A percentile compares a stretch with the other conserved stretches of the same genome.
Conservation (phyloP, 306 rosid genomes). For the Lathyrus tuberosus region DNA sequence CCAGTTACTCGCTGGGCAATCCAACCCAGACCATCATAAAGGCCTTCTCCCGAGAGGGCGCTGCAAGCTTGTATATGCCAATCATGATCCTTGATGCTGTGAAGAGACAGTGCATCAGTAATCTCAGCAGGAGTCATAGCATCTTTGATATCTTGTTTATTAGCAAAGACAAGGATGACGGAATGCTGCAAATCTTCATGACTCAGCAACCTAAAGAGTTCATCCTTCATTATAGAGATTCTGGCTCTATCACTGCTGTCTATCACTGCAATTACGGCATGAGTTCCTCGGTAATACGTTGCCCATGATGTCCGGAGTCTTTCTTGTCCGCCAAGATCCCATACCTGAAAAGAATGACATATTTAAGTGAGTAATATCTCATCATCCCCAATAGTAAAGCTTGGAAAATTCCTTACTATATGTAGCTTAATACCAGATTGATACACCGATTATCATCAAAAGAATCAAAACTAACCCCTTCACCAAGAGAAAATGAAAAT, state of each 20-base stretch:
- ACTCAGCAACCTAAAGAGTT: constrained; percentile 90
- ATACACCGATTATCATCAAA: neutral
- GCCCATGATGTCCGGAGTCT: constrained; percentile 98
- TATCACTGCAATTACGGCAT: constrained; percentile 86
- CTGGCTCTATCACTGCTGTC: constrained; percentile 97
- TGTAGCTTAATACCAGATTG: constrained; percentile 5
- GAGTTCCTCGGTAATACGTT: constrained; percentile 92
- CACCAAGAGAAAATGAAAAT: neutral
- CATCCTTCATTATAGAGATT: constrained; percentile 89
- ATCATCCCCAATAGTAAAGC: constrained; percentile 4
- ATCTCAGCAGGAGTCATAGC: constrained; percentile 99
- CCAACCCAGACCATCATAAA: constrained; percentile 97
- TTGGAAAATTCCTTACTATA: constrained; percentile 14
- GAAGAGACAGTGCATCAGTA: constrained; percentile 88
- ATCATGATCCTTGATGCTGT: constrained; percentile 98
- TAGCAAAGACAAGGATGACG: constrained; percentile 81
- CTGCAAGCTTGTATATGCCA: constrained; percentile 99
- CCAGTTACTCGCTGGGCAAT: constrained; percentile 82
- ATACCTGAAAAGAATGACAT: constrained; percentile 61
- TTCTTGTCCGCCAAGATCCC: constrained; percentile 99
- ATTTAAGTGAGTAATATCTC: constrained; percentile 17
- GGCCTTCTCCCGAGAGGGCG: constrained; percentile 94
- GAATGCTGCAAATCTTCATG: constrained; percentile 91
- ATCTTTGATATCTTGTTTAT: constrained; percentile 97
- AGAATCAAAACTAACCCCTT: neutral